phyloP scores from a whole-genome alignment of 768 basidiomycete species.

The Naematelia aurantialba region DNA sequence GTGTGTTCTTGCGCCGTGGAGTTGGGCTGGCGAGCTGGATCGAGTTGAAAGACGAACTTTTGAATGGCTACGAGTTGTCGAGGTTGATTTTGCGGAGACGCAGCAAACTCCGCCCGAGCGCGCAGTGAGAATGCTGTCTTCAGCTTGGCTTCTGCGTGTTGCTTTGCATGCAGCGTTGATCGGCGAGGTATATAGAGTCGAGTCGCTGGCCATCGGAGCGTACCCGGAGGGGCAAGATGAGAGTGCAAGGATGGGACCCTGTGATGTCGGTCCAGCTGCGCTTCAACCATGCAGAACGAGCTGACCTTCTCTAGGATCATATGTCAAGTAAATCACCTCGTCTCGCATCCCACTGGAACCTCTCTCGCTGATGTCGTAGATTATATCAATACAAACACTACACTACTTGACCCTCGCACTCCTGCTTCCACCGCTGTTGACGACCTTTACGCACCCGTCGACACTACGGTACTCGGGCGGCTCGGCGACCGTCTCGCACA shows the following conservation, averaged over 20 bases:
- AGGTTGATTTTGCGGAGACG: slow-evolving; percentile 1
- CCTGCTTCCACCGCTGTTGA: slow-evolving; percentile 73
- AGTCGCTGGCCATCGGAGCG: too few species aligned
- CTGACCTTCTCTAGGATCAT: slow-evolving; percentile 54
- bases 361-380: slow-evolving; percentile 56
- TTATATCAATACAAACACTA: slow-evolving; percentile 84
- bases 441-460: slow-evolving; percentile 59
- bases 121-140: background rate
- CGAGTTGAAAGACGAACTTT: background rate
- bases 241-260: slow-evolving; percentile 75
- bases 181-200: too few species aligned
- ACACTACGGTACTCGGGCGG: slow-evolving; percentile 46
- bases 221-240: background rate
- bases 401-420: slow-evolving; percentile 88
- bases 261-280: slow-evolving; percentile 53
- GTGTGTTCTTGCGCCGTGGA: too few species aligned
- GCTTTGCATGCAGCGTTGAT: too few species aligned
- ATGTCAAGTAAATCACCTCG: slow-evolving; percentile 65
- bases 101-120: background rate
- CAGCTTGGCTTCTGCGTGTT: too few species aligned
- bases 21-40: background rate
- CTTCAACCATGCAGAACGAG: background rate
- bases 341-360: background rate
- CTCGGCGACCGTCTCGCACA: slow-evolving; percentile 46
- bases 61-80: background rate